Conservation (phyloP, 1,139 yeast genomes). For the Nakaseomyces delphensis region DNA sequence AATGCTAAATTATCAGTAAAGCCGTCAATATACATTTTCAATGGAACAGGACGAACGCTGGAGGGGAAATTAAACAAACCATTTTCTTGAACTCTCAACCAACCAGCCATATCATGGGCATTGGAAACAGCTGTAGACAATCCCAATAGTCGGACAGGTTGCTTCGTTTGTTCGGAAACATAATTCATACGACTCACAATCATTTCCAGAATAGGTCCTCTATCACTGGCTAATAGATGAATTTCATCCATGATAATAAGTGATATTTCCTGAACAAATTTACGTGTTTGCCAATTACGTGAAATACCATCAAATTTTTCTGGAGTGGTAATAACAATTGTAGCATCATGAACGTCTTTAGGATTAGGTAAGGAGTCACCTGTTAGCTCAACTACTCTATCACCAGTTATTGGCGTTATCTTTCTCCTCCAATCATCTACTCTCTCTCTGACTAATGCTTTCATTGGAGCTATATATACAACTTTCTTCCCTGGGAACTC, state of each 20-base stretch:
- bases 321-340: conserved; percentile 91
- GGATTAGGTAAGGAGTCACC: conserved; percentile 96
- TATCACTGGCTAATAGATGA: conserved; percentile 90
- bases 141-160: conserved; percentile 76
- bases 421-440: conserved; percentile 89
- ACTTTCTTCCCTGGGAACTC: conserved; percentile 74
- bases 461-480: conserved; percentile 98
- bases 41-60: conserved; percentile 94
- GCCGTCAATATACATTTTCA: conserved; percentile 96
- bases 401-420: conserved; percentile 52
- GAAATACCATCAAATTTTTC: conserved; percentile 98
- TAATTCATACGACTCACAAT: conserved; percentile 97
- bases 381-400: conserved; percentile 79
- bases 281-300: conserved; percentile 95
- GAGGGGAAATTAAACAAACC: conserved; percentile 92
- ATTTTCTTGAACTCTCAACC: conserved; percentile 77
- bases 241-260: conserved; percentile 96
- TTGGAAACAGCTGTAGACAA: conserved; percentile 97
- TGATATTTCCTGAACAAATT: conserved; percentile 84
- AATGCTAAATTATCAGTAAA: conserved; percentile 92
- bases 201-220: conserved; percentile 97
- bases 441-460: conserved; percentile 91
- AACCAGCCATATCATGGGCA: conserved; percentile 96
- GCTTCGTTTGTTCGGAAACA: conserved; percentile 65
- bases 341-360: conserved; percentile 75